phyloP scores from a whole-genome alignment of 768 basidiomycete species.

The Hygrocybe punicea region DNA sequence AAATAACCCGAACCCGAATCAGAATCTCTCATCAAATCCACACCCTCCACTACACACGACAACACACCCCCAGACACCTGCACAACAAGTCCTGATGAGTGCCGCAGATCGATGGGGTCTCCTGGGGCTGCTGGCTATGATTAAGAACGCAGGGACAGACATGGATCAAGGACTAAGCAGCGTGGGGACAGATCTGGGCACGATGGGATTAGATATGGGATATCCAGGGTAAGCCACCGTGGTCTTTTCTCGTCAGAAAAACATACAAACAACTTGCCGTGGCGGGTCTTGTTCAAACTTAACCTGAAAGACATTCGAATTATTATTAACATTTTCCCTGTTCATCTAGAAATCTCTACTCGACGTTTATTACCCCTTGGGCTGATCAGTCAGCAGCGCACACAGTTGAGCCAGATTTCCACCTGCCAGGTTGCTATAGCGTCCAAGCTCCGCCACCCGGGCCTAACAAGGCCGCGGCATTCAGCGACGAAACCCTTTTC shows the following conservation, averaged over 20 bases:
- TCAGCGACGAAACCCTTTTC: slow-evolving; percentile 95
- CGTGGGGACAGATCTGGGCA: slow-evolving; percentile 87
- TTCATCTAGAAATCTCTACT: slow-evolving; percentile 71
- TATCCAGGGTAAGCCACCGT: slow-evolving; percentile 64
- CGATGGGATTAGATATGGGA: slow-evolving; percentile 88
- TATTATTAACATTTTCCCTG: neutral
- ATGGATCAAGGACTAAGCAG: slow-evolving; percentile 77
- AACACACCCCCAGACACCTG: slow-evolving; percentile 79
- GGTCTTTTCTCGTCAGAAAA: neutral
- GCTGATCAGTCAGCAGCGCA: slow-evolving; percentile 83
- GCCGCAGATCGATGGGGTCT: slow-evolving; percentile 97
- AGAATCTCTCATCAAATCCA: slow-evolving; percentile 25
- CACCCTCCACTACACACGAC: slow-evolving; percentile 33
- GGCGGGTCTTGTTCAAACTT: neutral
- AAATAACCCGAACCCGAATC: slow-evolving; percentile 38
- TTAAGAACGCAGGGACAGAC: slow-evolving; percentile 74
- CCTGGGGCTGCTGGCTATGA: slow-evolving; percentile 77
- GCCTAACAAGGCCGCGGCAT: slow-evolving; percentile 72
- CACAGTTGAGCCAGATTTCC: slow-evolving; percentile 87
- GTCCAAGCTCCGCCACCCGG: slow-evolving; percentile 86
- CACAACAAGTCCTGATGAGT: slow-evolving; percentile 87
- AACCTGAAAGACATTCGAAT: neutral
- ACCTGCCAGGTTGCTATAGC: slow-evolving; percentile 88
- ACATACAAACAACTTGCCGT: neutral
- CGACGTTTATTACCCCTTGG: slow-evolving; percentile 96